Percentiles rank a stretch among this genome's conserved stretches.
Evolutionary conservation across 2,329 filamentous ascomycete genomes (phyloP).

Genomic region (Alternaria dauci): DNA sequence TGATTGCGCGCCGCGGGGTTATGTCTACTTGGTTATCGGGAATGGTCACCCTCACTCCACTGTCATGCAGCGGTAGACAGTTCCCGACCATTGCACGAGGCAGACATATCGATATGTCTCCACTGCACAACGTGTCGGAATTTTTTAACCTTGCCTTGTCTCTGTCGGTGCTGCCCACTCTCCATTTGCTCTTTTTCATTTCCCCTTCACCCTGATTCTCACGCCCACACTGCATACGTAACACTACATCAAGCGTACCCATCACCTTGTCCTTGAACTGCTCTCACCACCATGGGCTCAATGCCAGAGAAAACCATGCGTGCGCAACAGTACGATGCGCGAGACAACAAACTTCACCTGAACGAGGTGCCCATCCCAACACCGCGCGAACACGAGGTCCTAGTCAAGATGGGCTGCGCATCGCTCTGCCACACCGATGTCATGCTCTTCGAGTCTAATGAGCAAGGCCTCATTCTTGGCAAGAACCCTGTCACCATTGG

Average conservation of each 20-base stretch:
- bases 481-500: constrained; percentile 46
- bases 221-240: not conserved
- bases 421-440: constrained; percentile 54
- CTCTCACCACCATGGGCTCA: constrained; percentile 22
- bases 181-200: not conserved
- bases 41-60: constrained; percentile 21
- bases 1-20: constrained; percentile 11
- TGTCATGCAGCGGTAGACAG: constrained; percentile 15
- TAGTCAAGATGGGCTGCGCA: constrained; percentile 52
- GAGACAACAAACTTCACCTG: constrained; percentile 51
- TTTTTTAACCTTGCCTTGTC: constrained; percentile 1
- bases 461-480: constrained; percentile 43
- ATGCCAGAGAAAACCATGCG: constrained; percentile 32
- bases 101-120: constrained; percentile 8
- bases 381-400: constrained; percentile 53
- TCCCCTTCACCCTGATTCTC: not conserved
- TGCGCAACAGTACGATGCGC: constrained; percentile 44
- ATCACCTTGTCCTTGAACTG: not conserved
- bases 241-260: not conserved
- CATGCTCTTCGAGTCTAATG: constrained; percentile 49
- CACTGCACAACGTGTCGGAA: constrained; percentile 3
- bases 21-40: constrained; percentile 7
- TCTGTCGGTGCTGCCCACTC: not conserved
- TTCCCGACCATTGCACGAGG: constrained; percentile 16
- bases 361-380: constrained; percentile 57